Conservation (phyloP, 148 eudicot genomes). For the Diospyros kaki region DNA sequence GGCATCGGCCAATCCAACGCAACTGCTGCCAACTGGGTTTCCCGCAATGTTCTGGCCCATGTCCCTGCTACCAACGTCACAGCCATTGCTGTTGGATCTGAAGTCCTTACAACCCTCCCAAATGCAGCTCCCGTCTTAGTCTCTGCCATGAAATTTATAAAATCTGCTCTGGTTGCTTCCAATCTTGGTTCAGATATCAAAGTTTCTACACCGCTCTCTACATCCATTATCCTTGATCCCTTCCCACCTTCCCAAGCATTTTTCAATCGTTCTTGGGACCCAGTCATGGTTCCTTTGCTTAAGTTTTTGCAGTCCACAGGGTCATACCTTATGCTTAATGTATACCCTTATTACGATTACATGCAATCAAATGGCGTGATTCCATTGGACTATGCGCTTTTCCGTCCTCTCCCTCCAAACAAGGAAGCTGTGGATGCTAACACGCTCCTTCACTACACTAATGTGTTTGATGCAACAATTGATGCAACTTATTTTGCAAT, state of each 20-base stretch:
- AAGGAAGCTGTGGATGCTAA: conserved; percentile 95
- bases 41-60: conserved; percentile 68
- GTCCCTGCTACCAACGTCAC: conserved; percentile 86
- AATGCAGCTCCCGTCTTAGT: conserved; percentile 82
- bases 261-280: conserved; percentile 82
- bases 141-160: conserved; percentile 66
- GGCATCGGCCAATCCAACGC: conserved; percentile 90
- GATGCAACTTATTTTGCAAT: conserved; percentile 90
- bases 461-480: conserved; percentile 84
- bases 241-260: conserved; percentile 98
- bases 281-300: conserved; percentile 73
- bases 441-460: conserved; percentile 86
- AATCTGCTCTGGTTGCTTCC: conserved; percentile 79
- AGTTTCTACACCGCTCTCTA: conserved; percentile 85
- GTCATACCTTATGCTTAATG: conserved; percentile 82
- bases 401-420: conserved; percentile 82
- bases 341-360: conserved; percentile 84
- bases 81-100: conserved; percentile 80
- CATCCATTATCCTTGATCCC: conserved; percentile 77
- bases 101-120: conserved; percentile 76
- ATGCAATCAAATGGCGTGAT: conserved; percentile 65
- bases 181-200: conserved; percentile 66
- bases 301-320: conserved; percentile 68
- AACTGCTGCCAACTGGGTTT: conserved; percentile 92
- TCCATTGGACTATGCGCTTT: conserved; percentile 86